Evolutionary conservation across 352 stramenopile species (phyloP), one percentile per base, ranked within the genome.

Genomic region (Globisporangium canariense): DNA sequence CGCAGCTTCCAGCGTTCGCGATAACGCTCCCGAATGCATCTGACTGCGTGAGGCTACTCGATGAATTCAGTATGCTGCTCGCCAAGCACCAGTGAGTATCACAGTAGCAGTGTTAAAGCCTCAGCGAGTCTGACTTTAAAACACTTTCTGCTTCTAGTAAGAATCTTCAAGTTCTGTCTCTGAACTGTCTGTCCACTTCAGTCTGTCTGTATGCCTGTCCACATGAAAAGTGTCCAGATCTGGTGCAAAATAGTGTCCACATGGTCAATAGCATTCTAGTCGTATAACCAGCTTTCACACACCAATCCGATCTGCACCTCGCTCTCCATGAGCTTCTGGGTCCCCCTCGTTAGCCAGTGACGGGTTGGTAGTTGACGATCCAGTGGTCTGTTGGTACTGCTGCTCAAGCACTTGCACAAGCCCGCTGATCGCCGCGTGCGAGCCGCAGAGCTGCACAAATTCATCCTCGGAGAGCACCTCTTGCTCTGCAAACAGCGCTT

Each of bases 401-500:
- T 52, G 46, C n/a, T 52, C n/a, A 18, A 52, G 18, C 46, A 52
- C 46, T 52, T 52, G 46, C 46, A 52, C 22, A 32, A 76, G 54
- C 51, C 36, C 46, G 22, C 55, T 41, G 47, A 75, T 62, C 20
- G 68, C 65, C 59, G 36, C 5, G 7, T 58, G 65, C 8, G 38
- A n/a, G 8, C 50, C 51, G 50, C 69, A 76, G 28, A 63, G 62
- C 20, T 14, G 40, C 22, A 57, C 54, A 32, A 76, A 76, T 18
- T 62, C 54, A 18, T 70, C 52, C 25, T 54, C 60, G 0, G 52
- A 57, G 50, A 79, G 57, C 22, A 63, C 63, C 60, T 79, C 66
- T 43, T 65, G 25, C 18, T 79, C 72, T 18, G 50, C 69, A 58
- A 68, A 76, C 11, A 69, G 14, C 6, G 66, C 47, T 52, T 75